Evolutionary conservation across 257 asterid genomes (phyloP).

Genomic region (Solanum lycopersicoides): DNA sequence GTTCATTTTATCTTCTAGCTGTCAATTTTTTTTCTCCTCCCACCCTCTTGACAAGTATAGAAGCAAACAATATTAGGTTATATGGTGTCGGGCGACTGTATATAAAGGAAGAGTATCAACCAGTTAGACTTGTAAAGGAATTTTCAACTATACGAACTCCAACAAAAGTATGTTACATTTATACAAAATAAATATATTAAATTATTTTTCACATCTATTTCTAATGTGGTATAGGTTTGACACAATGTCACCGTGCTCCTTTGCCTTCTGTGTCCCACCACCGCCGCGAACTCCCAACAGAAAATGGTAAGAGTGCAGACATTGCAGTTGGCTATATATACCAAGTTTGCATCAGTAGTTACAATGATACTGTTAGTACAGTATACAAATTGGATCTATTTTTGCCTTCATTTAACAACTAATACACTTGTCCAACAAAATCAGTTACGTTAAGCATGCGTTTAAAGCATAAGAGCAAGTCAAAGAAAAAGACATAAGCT

Average conservation of each 20-base stretch:
- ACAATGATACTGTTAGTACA: background rate
- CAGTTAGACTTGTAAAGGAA: constrained; percentile 55
- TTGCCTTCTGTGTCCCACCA: background rate
- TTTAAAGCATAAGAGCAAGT: background rate
- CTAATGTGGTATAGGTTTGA: background rate
- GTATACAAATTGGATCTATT: background rate
- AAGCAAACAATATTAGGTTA: constrained; percentile 17
- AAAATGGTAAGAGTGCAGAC: background rate
- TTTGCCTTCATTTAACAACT: background rate
- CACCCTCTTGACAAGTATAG: constrained; percentile 3
- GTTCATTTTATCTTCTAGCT: constrained; percentile 10
- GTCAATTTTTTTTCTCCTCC: constrained; percentile 3
- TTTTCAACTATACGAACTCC: constrained; percentile 3
- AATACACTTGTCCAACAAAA: background rate
- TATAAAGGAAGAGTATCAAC: constrained; percentile 36
- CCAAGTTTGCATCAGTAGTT: background rate
- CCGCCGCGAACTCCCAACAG: background rate
- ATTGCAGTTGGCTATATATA: background rate
- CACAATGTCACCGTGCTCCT: background rate
- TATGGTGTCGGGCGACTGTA: constrained; percentile 29
- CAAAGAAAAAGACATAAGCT: background rate
- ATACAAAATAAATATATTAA: background rate
- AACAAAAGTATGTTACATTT: background rate
- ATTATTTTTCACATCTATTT: background rate
- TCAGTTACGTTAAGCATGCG: background rate